Evolutionary conservation across 2,329 filamentous ascomycete genomes (phyloP).

Genomic region (Neofusicoccum umdonicola): DNA sequence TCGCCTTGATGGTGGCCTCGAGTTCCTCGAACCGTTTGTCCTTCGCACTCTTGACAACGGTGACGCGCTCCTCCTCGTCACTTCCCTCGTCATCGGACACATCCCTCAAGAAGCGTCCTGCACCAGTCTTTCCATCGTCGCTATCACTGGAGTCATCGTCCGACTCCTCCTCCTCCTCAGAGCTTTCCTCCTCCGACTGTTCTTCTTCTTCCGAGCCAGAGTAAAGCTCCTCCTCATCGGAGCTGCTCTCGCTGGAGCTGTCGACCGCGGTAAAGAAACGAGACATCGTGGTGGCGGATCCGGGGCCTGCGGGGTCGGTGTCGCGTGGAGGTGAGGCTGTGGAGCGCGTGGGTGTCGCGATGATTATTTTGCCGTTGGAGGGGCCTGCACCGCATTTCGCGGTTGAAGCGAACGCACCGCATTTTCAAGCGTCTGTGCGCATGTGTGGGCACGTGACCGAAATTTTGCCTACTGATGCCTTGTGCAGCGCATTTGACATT

Average conservation of each 20-base stretch:
- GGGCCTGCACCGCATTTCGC: conserved; percentile 14
- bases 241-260: conserved; percentile 92
- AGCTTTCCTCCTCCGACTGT: conserved; percentile 53
- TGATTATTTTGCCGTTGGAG: conserved; percentile 17
- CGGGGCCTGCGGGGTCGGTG: conserved; percentile 12
- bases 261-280: conserved; percentile 96
- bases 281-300: conserved; percentile 52
- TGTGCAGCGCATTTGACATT: not conserved
- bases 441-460: not conserved
- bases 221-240: conserved; percentile 94
- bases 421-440: conserved; percentile 10
- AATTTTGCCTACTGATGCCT: not conserved
- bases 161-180: conserved; percentile 62
- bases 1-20: conserved; percentile 81
- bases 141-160: conserved; percentile 51
- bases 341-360: conserved; percentile 15
- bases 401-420: conserved; percentile 13
- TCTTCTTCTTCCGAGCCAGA: conserved; percentile 69
- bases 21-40: conserved; percentile 96
- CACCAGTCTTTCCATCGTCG: conserved; percentile 60
- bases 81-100: conserved; percentile 75
- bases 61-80: conserved; percentile 81
- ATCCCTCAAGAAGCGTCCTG: conserved; percentile 78
- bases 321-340: conserved; percentile 8
- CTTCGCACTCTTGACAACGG: conserved; percentile 94